Evolutionary conservation across 2,329 filamentous ascomycete genomes (phyloP).

Genomic region (Apiospora sp.): DNA sequence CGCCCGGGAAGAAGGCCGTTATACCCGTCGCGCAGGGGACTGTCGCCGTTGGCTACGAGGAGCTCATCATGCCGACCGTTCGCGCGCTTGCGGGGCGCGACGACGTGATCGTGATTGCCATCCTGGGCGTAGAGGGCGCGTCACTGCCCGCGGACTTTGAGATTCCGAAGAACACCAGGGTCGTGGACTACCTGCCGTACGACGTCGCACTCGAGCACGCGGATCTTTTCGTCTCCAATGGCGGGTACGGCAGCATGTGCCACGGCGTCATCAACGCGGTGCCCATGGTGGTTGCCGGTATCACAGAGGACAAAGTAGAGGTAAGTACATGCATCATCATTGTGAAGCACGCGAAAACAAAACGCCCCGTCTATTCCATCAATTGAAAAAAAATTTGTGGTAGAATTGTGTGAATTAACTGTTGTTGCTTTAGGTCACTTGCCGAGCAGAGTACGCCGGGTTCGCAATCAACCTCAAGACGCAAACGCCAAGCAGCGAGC

Average conservation of each 20-base stretch:
- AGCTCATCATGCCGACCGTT: slow-evolving; percentile 56
- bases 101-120: slow-evolving; percentile 50
- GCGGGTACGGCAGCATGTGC: slow-evolving; percentile 48
- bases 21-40: slow-evolving; percentile 59
- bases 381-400: background rate
- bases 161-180: slow-evolving; percentile 51
- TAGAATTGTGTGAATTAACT: background rate
- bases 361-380: background rate
- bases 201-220: slow-evolving; percentile 53
- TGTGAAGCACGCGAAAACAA: background rate
- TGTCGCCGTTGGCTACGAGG: slow-evolving; percentile 45
- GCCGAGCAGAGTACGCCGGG: slow-evolving; percentile 46
- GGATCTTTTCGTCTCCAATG: slow-evolving; percentile 39
- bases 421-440: slow-evolving; percentile 34
- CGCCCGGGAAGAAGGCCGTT: slow-evolving; percentile 45
- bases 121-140: slow-evolving; percentile 40
- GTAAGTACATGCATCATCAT: slow-evolving; percentile 39
- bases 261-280: slow-evolving; percentile 31
- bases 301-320: slow-evolving; percentile 41
- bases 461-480: slow-evolving; percentile 54
- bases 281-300: slow-evolving; percentile 31
- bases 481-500: slow-evolving; percentile 36
- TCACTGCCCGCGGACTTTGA: slow-evolving; percentile 37
- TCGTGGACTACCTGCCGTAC: slow-evolving; percentile 58
- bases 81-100: slow-evolving; percentile 48